phyloP scores from a whole-genome alignment of 2,329 filamentous ascomycete species.

The Metarhizium sp. region DNA sequence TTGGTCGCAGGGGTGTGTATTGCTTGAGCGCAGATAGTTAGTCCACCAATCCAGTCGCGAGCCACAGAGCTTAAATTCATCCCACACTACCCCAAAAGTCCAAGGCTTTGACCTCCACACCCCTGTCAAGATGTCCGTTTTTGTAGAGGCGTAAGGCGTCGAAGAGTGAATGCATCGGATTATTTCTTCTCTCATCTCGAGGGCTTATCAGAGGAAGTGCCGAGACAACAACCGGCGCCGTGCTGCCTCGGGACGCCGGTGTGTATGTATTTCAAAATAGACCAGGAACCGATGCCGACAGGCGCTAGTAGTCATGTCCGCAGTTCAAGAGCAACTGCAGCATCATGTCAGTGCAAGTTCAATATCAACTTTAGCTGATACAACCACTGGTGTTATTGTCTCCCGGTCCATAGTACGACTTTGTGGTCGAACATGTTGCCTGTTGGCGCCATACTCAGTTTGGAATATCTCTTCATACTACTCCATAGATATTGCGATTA shows the following conservation, averaged over 20 bases:
- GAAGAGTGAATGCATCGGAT: background rate
- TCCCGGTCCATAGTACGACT: too few species aligned
- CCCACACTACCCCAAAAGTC: background rate
- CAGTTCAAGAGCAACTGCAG: too few species aligned
- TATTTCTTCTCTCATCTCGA: background rate
- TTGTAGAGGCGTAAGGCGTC: too few species aligned
- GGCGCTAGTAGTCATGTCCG: too few species aligned
- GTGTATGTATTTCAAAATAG: too few species aligned
- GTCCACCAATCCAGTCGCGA: background rate
- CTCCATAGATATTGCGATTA: background rate
- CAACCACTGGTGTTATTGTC: too few species aligned
- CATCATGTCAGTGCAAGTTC: too few species aligned
- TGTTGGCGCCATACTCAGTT: background rate
- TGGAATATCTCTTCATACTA: background rate
- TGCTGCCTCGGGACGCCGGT: background rate
- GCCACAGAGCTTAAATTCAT: background rate
- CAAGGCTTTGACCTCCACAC: background rate
- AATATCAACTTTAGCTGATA: too few species aligned
- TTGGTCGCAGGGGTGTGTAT: background rate
- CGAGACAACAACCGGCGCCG: background rate
- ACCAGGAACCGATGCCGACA: too few species aligned
- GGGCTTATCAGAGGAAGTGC: background rate
- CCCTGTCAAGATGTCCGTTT: background rate
- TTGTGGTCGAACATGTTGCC: background rate
- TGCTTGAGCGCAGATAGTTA: background rate